Evolutionary conservation across 192 early-diverging fungal species (phyloP).

Genomic region (Diversispora eburnea): DNA sequence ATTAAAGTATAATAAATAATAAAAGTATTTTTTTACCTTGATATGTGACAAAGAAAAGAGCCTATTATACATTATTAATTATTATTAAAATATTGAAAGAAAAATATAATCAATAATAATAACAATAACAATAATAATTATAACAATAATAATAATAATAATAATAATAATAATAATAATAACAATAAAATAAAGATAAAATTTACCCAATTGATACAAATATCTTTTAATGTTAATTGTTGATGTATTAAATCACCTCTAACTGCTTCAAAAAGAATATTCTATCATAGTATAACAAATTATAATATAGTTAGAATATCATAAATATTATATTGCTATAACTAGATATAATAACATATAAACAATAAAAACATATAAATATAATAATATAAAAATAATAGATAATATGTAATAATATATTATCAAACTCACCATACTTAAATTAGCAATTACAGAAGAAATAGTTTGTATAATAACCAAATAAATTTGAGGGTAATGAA

Average conservation of each 20-base stretch:
- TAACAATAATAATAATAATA: background rate
- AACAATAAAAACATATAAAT: background rate
- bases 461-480: conserved; percentile 59
- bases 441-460: conserved; percentile 64
- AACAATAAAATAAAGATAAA: too few species aligned
- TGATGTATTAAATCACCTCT: too few species aligned
- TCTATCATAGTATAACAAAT: too few species aligned
- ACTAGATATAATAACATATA: too few species aligned
- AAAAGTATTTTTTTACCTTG: conserved; percentile 36
- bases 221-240: too few species aligned
- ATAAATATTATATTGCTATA: too few species aligned
- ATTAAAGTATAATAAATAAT: conserved; percentile 30
- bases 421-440: conserved; percentile 55
- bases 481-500: conserved; percentile 27
- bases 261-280: too few species aligned
- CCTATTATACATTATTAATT: background rate
- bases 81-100: background rate
- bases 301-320: too few species aligned
- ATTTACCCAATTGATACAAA: too few species aligned
- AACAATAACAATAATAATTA: too few species aligned
- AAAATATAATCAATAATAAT: background rate
- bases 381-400: conserved; percentile 33
- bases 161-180: too few species aligned
- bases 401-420: conserved; percentile 40
- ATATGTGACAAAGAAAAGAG: conserved; percentile 7